Base-by-base conservation (phyloP, 2,329 filamentous ascomycete genomes). In the Phoma sp. region DNA sequence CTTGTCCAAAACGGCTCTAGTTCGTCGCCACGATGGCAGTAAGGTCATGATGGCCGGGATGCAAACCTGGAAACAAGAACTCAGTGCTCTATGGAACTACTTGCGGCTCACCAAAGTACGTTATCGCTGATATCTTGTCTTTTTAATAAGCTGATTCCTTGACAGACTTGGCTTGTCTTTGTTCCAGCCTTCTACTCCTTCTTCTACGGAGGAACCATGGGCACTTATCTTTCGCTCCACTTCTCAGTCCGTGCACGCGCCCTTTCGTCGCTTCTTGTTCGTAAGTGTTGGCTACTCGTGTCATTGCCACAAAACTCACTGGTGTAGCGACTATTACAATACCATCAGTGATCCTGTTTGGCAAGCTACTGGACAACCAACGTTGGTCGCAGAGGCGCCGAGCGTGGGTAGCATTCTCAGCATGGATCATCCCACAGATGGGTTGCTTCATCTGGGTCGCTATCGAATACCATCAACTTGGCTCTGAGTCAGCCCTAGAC, bases 231-330 rank as follows among this genome's bases (percentile, higher is more conserved):
- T 12, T 58, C 55, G 24, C 40, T 58, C 22, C 55, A 58, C 46
- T 58, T 58, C 19, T 58, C 55, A 13, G 55, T 58, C 13, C 51
- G 55, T 22, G 55, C 55, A 9, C 55, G 55, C 27, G 55, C 55
- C 10, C 46, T 58, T 1, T 58, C 55, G 5, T 58, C 55, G 24
- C 36, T 58, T 13, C 21, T 58, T 10, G 37, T 55, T 29, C 55
- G 55, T 58, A 47, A 29, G 55, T 48, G 51, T 15, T 1, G 1
- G n/a, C 13, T 7, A 58, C 10, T 12, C 27, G 10, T 29, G 2
- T 29, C 27, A 29, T 3, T 12, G 8, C 10, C 10, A 29, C 27
- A 9, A 29, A 29, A 29, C 8, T 29, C 2, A 29, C 27, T 12
- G 3, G 27, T 10, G 4, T 4, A 29, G 55, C 55, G 1, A 27